Conservation (phyloP, 345 rosid species). For the Cardamine chenopodiifolia region DNA sequence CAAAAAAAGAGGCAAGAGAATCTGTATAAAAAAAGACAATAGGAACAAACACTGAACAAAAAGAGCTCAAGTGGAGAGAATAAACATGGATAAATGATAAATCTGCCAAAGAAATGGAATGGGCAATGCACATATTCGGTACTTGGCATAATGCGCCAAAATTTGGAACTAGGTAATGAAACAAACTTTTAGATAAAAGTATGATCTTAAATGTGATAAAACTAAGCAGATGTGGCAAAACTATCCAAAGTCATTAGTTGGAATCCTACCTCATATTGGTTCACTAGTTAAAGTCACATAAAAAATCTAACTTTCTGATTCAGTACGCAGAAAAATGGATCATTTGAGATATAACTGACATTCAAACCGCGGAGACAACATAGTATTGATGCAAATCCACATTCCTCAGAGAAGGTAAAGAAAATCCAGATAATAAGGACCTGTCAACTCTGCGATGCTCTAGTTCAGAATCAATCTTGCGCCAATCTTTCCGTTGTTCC, state of each 20-base stretch:
- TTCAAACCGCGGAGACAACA: background rate
- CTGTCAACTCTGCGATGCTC: conserved; percentile 87
- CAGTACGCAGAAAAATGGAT: background rate
- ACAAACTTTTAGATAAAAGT: background rate
- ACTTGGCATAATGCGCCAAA: background rate
- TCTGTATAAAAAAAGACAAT: background rate
- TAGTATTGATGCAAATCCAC: background rate
- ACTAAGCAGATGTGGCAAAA: conserved; percentile 6
- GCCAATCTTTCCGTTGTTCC: conserved; percentile 92
- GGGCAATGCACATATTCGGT: background rate
- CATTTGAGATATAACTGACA: background rate
- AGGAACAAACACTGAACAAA: background rate
- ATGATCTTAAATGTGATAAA: background rate
- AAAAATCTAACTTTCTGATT: conserved; percentile 1
- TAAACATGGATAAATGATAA: background rate
- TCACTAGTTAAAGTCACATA: conserved; percentile 1
- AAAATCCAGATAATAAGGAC: conserved; percentile 27
- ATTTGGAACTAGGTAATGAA: background rate
- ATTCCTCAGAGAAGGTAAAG: background rate
- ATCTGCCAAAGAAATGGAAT: conserved; percentile 2
- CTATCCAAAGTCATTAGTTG: background rate
- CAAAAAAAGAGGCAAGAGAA: background rate
- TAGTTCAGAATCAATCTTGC: conserved; percentile 82
- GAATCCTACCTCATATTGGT: background rate
- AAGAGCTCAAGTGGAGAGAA: background rate